phyloP scores from a whole-genome alignment of 73 alveolate genomes.

The Paramecium pentaurelia region DNA sequence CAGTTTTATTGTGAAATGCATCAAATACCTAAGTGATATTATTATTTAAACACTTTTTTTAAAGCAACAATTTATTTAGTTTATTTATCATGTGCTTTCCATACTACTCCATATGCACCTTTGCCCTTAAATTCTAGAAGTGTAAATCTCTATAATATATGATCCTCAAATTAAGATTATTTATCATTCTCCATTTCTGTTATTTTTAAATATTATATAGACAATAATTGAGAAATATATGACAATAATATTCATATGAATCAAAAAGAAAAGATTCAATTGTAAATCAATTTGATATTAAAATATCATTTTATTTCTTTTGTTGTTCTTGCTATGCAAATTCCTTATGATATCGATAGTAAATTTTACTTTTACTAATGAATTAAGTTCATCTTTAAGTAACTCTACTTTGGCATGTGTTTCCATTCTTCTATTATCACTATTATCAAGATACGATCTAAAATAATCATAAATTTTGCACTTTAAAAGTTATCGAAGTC shows the following conservation, averaged over 20 bases:
- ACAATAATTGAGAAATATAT: conserved; percentile 59
- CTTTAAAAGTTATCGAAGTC: conserved; percentile 26
- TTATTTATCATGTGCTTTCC: conserved; percentile 90
- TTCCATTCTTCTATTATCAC: neutral
- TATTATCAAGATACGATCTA: conserved; percentile 1
- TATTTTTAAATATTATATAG: neutral
- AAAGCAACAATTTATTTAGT: conserved; percentile 80
- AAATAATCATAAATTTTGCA: neutral
- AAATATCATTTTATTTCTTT: conserved; percentile 17
- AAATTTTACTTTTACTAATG: neutral
- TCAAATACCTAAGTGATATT: conserved; percentile 76
- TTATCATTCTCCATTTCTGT: conserved; percentile 45
- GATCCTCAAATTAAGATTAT: conserved; percentile 66
- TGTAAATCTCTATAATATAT: conserved; percentile 73
- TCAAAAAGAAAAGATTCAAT: neutral
- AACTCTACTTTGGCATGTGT: neutral
- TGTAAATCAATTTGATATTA: neutral
- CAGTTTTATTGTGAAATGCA: conserved; percentile 98
- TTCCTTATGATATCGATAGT: neutral
- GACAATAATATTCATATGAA: conserved; percentile 19
- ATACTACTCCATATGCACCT: conserved; percentile 96
- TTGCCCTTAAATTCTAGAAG: conserved; percentile 81
- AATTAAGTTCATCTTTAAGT: neutral
- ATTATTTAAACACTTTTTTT: conserved; percentile 67
- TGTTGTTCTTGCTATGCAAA: neutral